phyloP scores from a whole-genome alignment of 2,329 filamentous ascomycete genomes.

The Colletotrichum chlorophyti region DNA sequence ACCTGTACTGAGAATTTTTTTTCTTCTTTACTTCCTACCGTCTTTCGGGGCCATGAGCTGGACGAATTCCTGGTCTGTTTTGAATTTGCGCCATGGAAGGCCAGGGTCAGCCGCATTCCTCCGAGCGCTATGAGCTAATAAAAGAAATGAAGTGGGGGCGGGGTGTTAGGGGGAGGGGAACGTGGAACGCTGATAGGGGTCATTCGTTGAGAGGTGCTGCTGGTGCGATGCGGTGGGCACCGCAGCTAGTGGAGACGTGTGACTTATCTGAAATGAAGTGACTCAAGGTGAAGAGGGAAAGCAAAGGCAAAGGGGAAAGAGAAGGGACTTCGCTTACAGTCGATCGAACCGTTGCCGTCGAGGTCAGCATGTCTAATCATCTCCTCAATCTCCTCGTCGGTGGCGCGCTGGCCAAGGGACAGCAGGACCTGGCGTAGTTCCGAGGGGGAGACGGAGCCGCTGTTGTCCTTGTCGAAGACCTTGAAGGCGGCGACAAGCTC shows the following conservation, averaged over 20 bases:
- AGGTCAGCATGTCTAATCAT: slow-evolving; percentile 31
- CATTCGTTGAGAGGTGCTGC: background rate
- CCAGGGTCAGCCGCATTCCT: slow-evolving; percentile 21
- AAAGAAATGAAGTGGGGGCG: slow-evolving; percentile 12
- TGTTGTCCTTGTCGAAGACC: slow-evolving; percentile 31
- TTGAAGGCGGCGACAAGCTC: slow-evolving; percentile 31
- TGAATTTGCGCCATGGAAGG: background rate
- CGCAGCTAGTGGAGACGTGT: too few relatives aligned
- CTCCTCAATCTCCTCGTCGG: slow-evolving; percentile 32
- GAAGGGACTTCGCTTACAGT: slow-evolving; percentile 17
- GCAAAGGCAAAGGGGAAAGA: background rate
- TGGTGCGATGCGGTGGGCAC: background rate
- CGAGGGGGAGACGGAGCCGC: slow-evolving; percentile 30
- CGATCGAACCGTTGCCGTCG: slow-evolving; percentile 31
- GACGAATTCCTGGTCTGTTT: slow-evolving; percentile 30
- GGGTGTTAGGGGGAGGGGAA: background rate
- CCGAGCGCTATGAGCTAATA: slow-evolving; percentile 1
- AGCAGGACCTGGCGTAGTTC: slow-evolving; percentile 31
- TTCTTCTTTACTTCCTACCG: slow-evolving; percentile 1
- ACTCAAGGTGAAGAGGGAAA: too few relatives aligned
- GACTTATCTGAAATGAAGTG: too few relatives aligned
- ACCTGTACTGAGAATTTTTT: too few relatives aligned
- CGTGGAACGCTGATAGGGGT: slow-evolving; percentile 10
- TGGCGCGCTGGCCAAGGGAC: slow-evolving; percentile 30
- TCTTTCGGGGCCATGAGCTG: slow-evolving; percentile 31